Conservation (phyloP, 2,329 filamentous ascomycete genomes). For the Clonostachys chloroleuca region DNA sequence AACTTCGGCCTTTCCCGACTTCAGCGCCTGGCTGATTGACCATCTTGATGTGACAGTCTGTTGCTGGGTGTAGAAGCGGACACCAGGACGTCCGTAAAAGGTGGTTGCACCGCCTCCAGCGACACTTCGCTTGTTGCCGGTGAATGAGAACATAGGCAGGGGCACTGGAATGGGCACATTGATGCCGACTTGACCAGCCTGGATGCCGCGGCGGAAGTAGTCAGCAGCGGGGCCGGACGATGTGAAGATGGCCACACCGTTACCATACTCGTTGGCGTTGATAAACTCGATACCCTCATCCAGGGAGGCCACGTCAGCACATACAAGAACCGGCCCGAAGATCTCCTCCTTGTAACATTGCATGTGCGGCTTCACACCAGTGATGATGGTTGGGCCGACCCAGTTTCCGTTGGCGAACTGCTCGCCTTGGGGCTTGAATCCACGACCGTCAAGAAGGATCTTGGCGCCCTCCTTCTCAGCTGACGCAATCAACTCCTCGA, state of each 20-base stretch:
- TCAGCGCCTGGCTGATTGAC: conserved; percentile 19
- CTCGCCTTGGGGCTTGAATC: conserved; percentile 59
- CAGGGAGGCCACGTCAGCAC: conserved; percentile 72
- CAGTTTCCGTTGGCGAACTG: conserved; percentile 71
- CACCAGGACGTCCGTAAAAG: conserved; percentile 83
- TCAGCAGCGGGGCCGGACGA: conserved; percentile 71
- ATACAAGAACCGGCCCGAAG: conserved; percentile 80
- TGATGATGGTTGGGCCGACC: conserved; percentile 50
- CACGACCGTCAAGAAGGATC: conserved; percentile 68
- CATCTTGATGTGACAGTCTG: conserved; percentile 90
- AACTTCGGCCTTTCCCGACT: no score
- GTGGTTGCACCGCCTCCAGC: conserved; percentile 84
- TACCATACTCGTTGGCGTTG: conserved; percentile 83
- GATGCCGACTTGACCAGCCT: conserved; percentile 74
- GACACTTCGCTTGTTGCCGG: conserved; percentile 73
- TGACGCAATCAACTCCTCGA: conserved; percentile 61
- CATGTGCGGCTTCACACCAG: conserved; percentile 33
- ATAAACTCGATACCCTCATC: conserved; percentile 78
- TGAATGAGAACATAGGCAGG: conserved; percentile 60
- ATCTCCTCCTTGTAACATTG: conserved; percentile 82
- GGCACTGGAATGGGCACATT: conserved; percentile 70
- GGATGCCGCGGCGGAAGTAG: conserved; percentile 67
- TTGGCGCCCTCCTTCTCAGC: conserved; percentile 25
- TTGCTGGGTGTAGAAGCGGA: conserved; percentile 85
- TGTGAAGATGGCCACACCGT: conserved; percentile 82